Evolutionary conservation across 1,139 yeast species (phyloP), one percentile per base, ranked within the genome.

Genomic region (Candida glucosophila): DNA sequence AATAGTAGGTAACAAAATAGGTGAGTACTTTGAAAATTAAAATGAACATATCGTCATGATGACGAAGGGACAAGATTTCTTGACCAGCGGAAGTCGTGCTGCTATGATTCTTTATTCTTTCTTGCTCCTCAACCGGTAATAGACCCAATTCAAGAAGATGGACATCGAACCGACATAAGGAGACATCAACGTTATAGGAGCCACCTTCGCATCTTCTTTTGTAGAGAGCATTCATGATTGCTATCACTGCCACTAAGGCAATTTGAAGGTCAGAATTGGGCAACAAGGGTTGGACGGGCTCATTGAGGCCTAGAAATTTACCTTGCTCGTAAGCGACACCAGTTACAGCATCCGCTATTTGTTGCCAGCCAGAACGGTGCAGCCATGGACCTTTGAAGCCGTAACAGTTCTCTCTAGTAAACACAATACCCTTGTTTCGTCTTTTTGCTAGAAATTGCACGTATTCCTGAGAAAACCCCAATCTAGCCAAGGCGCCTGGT

Each of bases 211-310:
- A 34, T 13, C 50, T 45, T 20, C 58, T 38, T 28, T 46, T 36
- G 28, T 44, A 42, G 8, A 53, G 31, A 6, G 51, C 58, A 23
- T 37, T 32, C 25, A 52, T 33, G 14, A 49, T 46, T 12, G 54
- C 52, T 34, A 47, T 47, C 6, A 55, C 54, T 16, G 49, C 58
- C 37, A 50, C 37, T 33, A 55, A 52, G 4, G 57, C 58, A 17
- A 55, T 49, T 13, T 55, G 56, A 30, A 52, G 53, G 32, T 52
- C 58, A 32, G 53, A 44, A 54, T 48, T 52, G 15, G 58, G 58
- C 31, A 52, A 52, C 5, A 56, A 55, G 8, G 58, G 58, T 21
- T 52, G 40, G 40, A 52, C 40, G 14, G 58, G 58, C 30, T 49
- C 58, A 21, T 47, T 36, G 8, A 44, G 34, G n/a, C 54, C 52